Evolutionary conservation across 2,329 filamentous ascomycete genomes (phyloP).

Genomic region (Eutypella sp.): DNA sequence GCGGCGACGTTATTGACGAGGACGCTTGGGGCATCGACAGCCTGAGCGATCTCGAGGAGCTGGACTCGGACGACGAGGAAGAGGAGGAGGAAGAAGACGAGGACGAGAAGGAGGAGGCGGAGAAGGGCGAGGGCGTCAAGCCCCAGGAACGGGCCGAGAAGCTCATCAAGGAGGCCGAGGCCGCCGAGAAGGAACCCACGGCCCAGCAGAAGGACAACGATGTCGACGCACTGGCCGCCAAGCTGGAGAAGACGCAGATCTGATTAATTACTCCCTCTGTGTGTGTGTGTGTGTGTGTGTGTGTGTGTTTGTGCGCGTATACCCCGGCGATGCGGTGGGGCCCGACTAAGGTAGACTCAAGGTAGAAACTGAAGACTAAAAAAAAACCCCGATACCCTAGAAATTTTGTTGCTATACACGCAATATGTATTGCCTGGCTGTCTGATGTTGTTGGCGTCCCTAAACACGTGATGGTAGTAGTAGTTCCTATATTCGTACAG

Average conservation of each 20-base stretch:
- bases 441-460: too few relatives aligned
- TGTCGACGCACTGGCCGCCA: constrained; percentile 74
- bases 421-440: too few relatives aligned
- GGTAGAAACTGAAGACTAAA: too few relatives aligned
- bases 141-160: constrained; percentile 64
- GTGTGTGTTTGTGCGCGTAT: too few relatives aligned
- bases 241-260: constrained; percentile 65
- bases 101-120: constrained; percentile 51
- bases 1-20: constrained; percentile 63
- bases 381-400: too few relatives aligned
- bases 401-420: too few relatives aligned
- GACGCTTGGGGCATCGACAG: constrained; percentile 82
- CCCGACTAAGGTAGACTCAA: too few relatives aligned
- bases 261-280: constrained; percentile 31
- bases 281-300: too few relatives aligned
- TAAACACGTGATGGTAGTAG: too few relatives aligned
- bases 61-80: constrained; percentile 64
- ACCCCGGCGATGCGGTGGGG: too few relatives aligned
- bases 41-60: constrained; percentile 78
- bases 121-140: constrained; percentile 43
- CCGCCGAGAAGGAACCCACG: constrained; percentile 70
- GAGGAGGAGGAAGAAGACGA: constrained; percentile 65
- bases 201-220: constrained; percentile 66
- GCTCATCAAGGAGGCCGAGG: constrained; percentile 62
- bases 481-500: too few relatives aligned